A percentile compares a stretch with the other conserved stretches of the same genome.
Evolutionary conservation across 1,284 basidiomycete genomes (phyloP).

Genomic region (Singerocomus inundabilis): DNA sequence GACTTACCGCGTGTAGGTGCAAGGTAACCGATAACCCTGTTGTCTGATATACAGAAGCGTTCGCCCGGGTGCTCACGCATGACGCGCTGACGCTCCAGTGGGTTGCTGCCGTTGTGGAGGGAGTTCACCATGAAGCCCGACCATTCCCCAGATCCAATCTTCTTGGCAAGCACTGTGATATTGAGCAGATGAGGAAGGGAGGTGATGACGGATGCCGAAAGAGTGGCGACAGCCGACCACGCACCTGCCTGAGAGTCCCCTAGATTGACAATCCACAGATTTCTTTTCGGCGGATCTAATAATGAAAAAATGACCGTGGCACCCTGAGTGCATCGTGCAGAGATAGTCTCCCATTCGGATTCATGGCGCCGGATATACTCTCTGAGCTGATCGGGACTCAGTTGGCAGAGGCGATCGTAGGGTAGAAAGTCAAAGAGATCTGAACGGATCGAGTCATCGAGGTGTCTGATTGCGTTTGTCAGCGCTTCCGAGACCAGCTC

Average conservation of each 20-base stretch:
- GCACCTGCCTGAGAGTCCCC: constrained; percentile 65
- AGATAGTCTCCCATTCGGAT: constrained; percentile 30
- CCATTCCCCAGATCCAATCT: constrained; percentile 41
- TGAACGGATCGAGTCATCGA: constrained; percentile 45
- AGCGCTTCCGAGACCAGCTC: constrained; percentile 45
- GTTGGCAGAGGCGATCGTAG: constrained; percentile 27
- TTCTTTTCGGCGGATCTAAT: constrained; percentile 47
- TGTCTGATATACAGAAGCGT: constrained; percentile 44
- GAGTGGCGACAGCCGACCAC: constrained; percentile 6
- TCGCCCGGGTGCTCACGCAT: constrained; percentile 56
- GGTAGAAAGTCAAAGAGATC: constrained; percentile 48
- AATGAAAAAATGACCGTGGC: constrained; percentile 60
- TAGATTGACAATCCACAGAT: constrained; percentile 66
- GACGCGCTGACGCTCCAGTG: constrained; percentile 47
- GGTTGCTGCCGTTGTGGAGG: constrained; percentile 57
- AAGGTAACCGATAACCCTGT: constrained; percentile 61
- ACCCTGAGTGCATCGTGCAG: constrained; percentile 55
- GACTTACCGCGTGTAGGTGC: constrained; percentile 62
- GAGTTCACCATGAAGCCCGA: constrained; percentile 43
- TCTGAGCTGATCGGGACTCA: constrained; percentile 27
- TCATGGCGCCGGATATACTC: constrained; percentile 25
- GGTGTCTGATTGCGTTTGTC: constrained; percentile 38
- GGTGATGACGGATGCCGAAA: not conserved
- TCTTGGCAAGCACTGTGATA: constrained; percentile 47
- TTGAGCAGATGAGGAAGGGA: constrained; percentile 12